phyloP scores from a whole-genome alignment of 805 yeast genomes.

The Millerozyma miso region DNA sequence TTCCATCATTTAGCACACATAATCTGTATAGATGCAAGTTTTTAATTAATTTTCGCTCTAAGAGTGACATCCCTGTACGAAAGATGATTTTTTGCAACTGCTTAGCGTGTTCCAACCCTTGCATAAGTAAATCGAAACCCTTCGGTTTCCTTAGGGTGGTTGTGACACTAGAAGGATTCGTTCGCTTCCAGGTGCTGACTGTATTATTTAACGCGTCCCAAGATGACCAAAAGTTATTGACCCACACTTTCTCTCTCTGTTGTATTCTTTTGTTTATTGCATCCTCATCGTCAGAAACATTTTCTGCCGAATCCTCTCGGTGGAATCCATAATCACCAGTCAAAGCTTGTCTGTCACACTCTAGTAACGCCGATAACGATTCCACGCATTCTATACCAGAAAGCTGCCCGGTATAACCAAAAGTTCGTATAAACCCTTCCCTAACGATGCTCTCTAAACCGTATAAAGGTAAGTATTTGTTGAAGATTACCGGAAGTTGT shows the following conservation, averaged over 20 bases:
- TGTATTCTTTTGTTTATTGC: conserved; percentile 26
- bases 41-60: conserved; percentile 77
- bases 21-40: conserved; percentile 76
- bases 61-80: conserved; percentile 81
- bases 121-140: conserved; percentile 50
- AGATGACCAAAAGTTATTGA: conserved; percentile 62
- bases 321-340: conserved; percentile 14
- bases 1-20: conserved; percentile 80
- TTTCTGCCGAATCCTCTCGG: conserved; percentile 16
- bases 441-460: conserved; percentile 80
- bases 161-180: conserved; percentile 7
- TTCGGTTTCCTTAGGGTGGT: conserved; percentile 25
- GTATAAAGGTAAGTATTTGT: conserved; percentile 64
- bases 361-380: conserved; percentile 78
- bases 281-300: conserved; percentile 16
- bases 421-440: conserved; percentile 82
- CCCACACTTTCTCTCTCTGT: conserved; percentile 61
- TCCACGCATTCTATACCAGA: conserved; percentile 94
- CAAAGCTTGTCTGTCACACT: conserved; percentile 45
- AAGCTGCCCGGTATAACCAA: conserved; percentile 81
- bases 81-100: conserved; percentile 77
- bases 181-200: conserved; percentile 15
- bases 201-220: conserved; percentile 49
- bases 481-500: conserved; percentile 64
- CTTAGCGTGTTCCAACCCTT: conserved; percentile 85